phyloP scores from a whole-genome alignment of 1,139 yeast species.

The Sugiyamaella japonica region DNA sequence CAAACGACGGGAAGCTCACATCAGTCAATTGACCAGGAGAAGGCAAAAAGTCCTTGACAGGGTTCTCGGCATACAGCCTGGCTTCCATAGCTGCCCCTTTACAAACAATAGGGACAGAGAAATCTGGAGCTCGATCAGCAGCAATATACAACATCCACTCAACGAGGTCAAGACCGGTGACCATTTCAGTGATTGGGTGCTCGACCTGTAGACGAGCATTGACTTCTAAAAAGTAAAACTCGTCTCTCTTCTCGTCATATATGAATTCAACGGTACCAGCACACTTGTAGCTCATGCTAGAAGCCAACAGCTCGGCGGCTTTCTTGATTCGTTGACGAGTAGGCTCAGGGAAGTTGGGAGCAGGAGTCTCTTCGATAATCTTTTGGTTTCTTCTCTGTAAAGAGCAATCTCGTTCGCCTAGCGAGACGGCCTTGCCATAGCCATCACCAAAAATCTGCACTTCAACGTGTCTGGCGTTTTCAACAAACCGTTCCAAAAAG shows the following conservation, averaged over 20 bases:
- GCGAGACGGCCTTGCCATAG: slow-evolving; percentile 81
- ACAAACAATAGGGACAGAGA: slow-evolving; percentile 52
- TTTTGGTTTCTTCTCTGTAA: slow-evolving; percentile 96
- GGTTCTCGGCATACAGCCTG: slow-evolving; percentile 93
- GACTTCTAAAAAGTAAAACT: slow-evolving; percentile 91
- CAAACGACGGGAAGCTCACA: slow-evolving; percentile 81
- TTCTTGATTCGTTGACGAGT: slow-evolving; percentile 74
- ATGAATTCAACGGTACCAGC: slow-evolving; percentile 98
- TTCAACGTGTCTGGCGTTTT: slow-evolving; percentile 93
- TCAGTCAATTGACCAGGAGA: slow-evolving; percentile 93
- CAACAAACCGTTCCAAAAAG: slow-evolving; percentile 89
- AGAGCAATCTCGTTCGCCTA: slow-evolving; percentile 97
- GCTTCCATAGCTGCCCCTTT: slow-evolving; percentile 96
- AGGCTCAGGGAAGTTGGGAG: slow-evolving; percentile 82
- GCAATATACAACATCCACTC: slow-evolving; percentile 97
- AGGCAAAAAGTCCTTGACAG: slow-evolving; percentile 91
- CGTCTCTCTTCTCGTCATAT: slow-evolving; percentile 80
- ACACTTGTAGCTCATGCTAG: slow-evolving; percentile 82
- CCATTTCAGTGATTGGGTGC: slow-evolving; percentile 95
- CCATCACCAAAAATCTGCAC: slow-evolving; percentile 97
- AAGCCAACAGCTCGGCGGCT: slow-evolving; percentile 81
- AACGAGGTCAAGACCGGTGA: slow-evolving; percentile 89
- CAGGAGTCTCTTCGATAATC: slow-evolving; percentile 96
- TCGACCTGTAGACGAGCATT: slow-evolving; percentile 97
- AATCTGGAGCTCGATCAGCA: slow-evolving; percentile 83